Percentiles rank a stretch among this genome's conserved stretches.
Evolutionary conservation across 805 yeast species (phyloP).

Genomic region (Torulaspora quercuum): DNA sequence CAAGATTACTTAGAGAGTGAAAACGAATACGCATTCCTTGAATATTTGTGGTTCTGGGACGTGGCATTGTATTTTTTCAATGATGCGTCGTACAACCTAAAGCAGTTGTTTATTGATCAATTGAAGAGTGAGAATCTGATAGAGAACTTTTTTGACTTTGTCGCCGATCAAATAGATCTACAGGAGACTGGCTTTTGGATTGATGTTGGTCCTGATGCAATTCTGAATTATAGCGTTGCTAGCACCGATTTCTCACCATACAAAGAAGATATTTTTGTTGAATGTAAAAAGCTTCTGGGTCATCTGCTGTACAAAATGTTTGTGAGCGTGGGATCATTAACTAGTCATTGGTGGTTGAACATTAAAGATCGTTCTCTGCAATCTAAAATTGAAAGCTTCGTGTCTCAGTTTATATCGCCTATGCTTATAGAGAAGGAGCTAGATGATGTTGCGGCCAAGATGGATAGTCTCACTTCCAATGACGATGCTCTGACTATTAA

Average conservation of each 20-base stretch:
- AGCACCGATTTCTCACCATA: slow-evolving; percentile 24
- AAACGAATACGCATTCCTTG: slow-evolving; percentile 37
- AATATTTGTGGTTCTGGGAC: slow-evolving; percentile 66
- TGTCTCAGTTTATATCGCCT: slow-evolving; percentile 62
- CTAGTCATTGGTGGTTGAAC: slow-evolving; percentile 60
- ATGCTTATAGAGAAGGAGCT: slow-evolving; percentile 56
- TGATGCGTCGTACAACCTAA: slow-evolving; percentile 60
- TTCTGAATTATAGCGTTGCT: slow-evolving; percentile 21
- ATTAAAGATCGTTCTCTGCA: slow-evolving; percentile 67
- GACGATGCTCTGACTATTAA: slow-evolving; percentile 51
- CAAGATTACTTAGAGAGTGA: slow-evolving; percentile 42
- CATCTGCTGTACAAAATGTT: slow-evolving; percentile 29
- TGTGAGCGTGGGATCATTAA: slow-evolving; percentile 32
- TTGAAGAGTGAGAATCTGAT: slow-evolving; percentile 50
- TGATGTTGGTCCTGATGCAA: slow-evolving; percentile 26
- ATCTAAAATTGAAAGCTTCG: slow-evolving; percentile 56
- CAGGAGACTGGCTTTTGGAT: slow-evolving; percentile 28
- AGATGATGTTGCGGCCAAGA: slow-evolving; percentile 44
- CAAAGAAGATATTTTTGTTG: slow-evolving; percentile 27
- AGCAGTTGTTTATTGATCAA: slow-evolving; percentile 57
- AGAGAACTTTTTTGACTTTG: slow-evolving; percentile 47
- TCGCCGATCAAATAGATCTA: slow-evolving; percentile 53
- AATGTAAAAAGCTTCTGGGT: slow-evolving; percentile 30
- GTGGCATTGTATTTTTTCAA: slow-evolving; percentile 59
- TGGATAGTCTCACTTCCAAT: slow-evolving; percentile 35